These are phyloP conservation scores for Fusarium annulatum DNA, from an alignment of 2,329 filamentous ascomycete species.

Conservation along the genomic window DNA sequence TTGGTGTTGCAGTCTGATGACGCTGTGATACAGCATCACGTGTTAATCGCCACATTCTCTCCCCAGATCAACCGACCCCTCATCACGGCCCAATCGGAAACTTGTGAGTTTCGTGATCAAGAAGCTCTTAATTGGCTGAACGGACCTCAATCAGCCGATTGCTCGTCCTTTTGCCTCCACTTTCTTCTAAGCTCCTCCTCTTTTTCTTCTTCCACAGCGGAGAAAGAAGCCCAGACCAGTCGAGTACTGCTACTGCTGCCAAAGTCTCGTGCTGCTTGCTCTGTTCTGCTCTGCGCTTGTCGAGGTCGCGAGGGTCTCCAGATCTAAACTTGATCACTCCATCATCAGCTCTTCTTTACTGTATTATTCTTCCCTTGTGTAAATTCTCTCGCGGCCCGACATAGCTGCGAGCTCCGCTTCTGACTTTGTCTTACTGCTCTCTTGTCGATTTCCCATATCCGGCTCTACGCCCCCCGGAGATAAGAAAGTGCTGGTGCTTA, in stretches of 20 bases:
- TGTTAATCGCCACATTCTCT: slow-evolving; percentile 37
- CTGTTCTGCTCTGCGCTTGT: slow-evolving; percentile 39
- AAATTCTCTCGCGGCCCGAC: slow-evolving; percentile 44
- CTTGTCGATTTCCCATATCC: slow-evolving; percentile 22
- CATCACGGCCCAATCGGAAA: slow-evolving; percentile 48
- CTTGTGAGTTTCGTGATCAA: slow-evolving; percentile 40
- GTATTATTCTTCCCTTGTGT: slow-evolving; percentile 1
- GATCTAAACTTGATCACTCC: slow-evolving; percentile 17
- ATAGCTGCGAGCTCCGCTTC: slow-evolving; percentile 39
- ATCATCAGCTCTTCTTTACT: slow-evolving; percentile 15
- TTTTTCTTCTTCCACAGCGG: slow-evolving; percentile 33
- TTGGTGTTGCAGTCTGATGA: slow-evolving; percentile 31
- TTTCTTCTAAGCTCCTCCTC: slow-evolving; percentile 18
- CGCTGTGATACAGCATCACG: slow-evolving; percentile 38
- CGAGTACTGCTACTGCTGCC: background rate
- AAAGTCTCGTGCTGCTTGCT: slow-evolving; percentile 37
- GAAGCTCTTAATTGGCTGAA: slow-evolving; percentile 37
- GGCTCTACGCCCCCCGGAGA: slow-evolving; percentile 31
- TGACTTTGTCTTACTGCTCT: slow-evolving; percentile 3
- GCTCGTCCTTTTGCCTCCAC: slow-evolving; percentile 39
- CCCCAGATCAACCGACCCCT: slow-evolving; percentile 45
- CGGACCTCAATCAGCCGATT: slow-evolving; percentile 43
- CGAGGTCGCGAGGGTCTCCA: slow-evolving; percentile 43
- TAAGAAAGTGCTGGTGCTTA: slow-evolving; percentile 36
- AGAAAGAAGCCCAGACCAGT: slow-evolving; percentile 17